Evolutionary conservation across 176 grass and related monocot species (phyloP), one percentile per base, ranked within the genome.

Genomic region (Musa schizocarpa): DNA sequence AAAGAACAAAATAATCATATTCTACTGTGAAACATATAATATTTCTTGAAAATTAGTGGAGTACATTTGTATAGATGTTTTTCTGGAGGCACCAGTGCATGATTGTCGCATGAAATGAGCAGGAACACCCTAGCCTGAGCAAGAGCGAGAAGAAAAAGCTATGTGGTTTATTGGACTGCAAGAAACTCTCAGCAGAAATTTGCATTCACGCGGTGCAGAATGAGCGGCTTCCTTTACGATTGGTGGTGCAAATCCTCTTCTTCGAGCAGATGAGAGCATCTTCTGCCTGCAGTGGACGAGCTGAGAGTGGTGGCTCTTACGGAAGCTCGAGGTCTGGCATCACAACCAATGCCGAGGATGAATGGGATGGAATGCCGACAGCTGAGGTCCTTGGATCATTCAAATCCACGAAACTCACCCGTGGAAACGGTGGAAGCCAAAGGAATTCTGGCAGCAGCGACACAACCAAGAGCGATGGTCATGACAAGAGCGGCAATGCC

Each of bases 81-180:
- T 19, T 17, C 17, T 11, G 22, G 62, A 9, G 3, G 22, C 11
- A 23, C 1, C 61, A 54, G 53, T 21, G 23, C 27, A 50, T 76
- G 43, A 43, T 24, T 68, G n/a, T 22, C 76, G 65, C 24, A 4
- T 9, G 2, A 9, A 13, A 76, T 83, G 68, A 79, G 63, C 84
- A 97, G 94, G 90, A 97, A 84, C 94, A 97, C 75, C 94, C 83
- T 48, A 75, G 74, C 75, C 68, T 93, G 79, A 86, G 85, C 77
- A 96, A 96, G 73, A 88, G 77, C 6, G 93, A 96, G 24, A 93
- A 85, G 52, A 97, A 85, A 88, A 97, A 82, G 68, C 85, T 97
- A 0, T 97, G 94, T 29, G 62, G 82, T 20, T 86, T 97, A 43
- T 86, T 97, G 68, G 77, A 97, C 83, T 93, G 88, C 86, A 97